Percentiles rank a stretch among this genome's conserved stretches.
phyloP scores from a whole-genome alignment of 2,329 filamentous ascomycete genomes.

The Graphium sp. region DNA sequence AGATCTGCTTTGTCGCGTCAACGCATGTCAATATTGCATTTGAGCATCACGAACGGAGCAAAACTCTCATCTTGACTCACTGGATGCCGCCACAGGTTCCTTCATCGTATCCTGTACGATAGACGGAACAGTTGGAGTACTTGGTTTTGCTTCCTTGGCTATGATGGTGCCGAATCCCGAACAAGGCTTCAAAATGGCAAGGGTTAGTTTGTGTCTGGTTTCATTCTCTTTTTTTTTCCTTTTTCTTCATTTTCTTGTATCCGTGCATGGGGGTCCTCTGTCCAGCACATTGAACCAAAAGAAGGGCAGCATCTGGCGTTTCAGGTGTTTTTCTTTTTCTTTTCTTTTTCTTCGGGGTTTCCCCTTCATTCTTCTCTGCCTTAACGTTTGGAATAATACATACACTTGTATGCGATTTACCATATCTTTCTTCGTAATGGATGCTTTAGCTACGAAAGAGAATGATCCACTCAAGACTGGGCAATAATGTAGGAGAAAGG shows the following conservation, averaged over 20 bases:
- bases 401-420: not conserved
- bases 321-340: not conserved
- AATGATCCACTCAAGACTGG: too few species aligned
- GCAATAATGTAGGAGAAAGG: too few species aligned
- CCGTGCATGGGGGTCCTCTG: not conserved
- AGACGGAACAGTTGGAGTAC: conserved; percentile 1
- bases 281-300: not conserved
- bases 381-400: not conserved
- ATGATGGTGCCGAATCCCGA: not conserved
- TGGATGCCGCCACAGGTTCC: not conserved
- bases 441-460: too few species aligned
- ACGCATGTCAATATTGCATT: too few species aligned
- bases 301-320: not conserved
- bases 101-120: not conserved
- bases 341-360: not conserved
- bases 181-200: too few species aligned
- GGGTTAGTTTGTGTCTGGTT: conserved; percentile 1
- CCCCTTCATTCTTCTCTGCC: not conserved
- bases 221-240: not conserved
- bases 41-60: too few species aligned
- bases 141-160: conserved; percentile 2
- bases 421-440: not conserved
- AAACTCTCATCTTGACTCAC: too few species aligned
- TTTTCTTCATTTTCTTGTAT: not conserved
- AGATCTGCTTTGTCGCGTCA: too few species aligned